phyloP scores from a whole-genome alignment of 1,284 basidiomycete genomes.

The Agroathelia rolfsii region DNA sequence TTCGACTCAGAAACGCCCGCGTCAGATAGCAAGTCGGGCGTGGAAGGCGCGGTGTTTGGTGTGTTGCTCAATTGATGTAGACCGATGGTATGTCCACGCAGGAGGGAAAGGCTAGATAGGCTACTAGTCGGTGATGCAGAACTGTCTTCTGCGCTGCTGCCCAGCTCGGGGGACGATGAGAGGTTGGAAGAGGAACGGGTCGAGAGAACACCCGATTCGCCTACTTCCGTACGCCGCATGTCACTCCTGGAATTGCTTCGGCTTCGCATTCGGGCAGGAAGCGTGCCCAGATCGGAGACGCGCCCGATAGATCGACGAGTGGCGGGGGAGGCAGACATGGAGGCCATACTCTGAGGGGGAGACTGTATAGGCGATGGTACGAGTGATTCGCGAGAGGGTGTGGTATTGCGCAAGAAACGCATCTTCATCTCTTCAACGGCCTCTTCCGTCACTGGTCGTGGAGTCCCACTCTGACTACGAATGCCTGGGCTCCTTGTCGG shows the following conservation, averaged over 20 bases:
- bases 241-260: no score
- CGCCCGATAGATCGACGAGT: no score
- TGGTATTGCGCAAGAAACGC: constrained; percentile 34
- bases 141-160: not conserved
- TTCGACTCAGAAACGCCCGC: constrained; percentile 48
- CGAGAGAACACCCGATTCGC: no score
- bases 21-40: constrained; percentile 54
- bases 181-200: not conserved
- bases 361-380: constrained; percentile 14
- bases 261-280: no score
- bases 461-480: constrained; percentile 16
- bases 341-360: no score
- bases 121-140: no score
- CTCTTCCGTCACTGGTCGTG: constrained; percentile 35
- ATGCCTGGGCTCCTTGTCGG: not conserved
- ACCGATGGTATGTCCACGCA: constrained; percentile 3
- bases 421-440: constrained; percentile 59
- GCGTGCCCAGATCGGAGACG: no score
- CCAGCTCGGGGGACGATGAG: not conserved
- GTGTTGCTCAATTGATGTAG: constrained; percentile 1
- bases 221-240: no score
- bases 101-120: constrained; percentile 11
- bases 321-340: no score
- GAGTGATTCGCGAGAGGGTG: constrained; percentile 19
- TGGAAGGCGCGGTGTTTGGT: constrained; percentile 26